These are phyloP conservation scores for Populus davidiana DNA, from an alignment of 345 rosid species.

Conservation along the genomic window DNA sequence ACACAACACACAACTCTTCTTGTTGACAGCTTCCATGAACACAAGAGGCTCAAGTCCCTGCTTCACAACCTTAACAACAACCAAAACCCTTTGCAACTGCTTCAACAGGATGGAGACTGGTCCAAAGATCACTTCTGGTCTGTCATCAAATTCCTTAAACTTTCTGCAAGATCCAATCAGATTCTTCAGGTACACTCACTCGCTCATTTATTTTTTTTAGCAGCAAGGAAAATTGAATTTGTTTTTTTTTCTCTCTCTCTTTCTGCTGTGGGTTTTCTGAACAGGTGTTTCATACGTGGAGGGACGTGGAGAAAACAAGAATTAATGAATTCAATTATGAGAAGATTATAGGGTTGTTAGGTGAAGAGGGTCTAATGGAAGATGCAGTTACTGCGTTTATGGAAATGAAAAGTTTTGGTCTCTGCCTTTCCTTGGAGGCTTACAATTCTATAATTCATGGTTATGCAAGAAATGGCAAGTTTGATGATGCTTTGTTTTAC, in stretches of 20 bases:
- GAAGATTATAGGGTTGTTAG: conserved; percentile 47
- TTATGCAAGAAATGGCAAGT: conserved; percentile 42
- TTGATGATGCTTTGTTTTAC: conserved; percentile 45
- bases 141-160: conserved; percentile 51
- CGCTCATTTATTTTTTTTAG: neutral
- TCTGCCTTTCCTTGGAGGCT: conserved; percentile 40
- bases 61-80: conserved; percentile 33
- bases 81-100: conserved; percentile 48
- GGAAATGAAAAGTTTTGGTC: conserved; percentile 40
- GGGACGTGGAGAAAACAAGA: conserved; percentile 42
- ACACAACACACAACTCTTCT: conserved; percentile 39
- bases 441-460: conserved; percentile 56
- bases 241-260: neutral
- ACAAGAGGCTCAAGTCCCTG: conserved; percentile 37
- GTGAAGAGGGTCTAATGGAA: conserved; percentile 40
- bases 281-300: conserved; percentile 70
- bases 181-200: conserved; percentile 52
- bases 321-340: conserved; percentile 48
- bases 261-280: conserved; percentile 7
- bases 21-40: conserved; percentile 42
- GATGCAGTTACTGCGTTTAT: conserved; percentile 46
- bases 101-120: conserved; percentile 67
- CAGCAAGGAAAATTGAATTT: neutral
- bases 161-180: conserved; percentile 38
- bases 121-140: conserved; percentile 58